Conservation (phyloP, 1,284 basidiomycete species). For the Apiotrichum gamsii region DNA sequence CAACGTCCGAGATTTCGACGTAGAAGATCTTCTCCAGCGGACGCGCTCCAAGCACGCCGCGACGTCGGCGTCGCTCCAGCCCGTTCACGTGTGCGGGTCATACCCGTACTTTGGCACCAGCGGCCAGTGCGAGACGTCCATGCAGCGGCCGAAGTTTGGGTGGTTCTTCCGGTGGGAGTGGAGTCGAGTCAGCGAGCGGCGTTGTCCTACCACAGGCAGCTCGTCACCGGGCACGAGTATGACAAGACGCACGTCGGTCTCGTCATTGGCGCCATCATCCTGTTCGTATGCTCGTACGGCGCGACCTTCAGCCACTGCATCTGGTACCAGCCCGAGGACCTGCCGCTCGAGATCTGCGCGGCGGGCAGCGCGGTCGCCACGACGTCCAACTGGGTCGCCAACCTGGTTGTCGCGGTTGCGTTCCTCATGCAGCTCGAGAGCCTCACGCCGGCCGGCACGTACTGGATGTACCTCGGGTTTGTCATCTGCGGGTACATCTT, state of each 20-base stretch:
- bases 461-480: constrained; percentile 23
- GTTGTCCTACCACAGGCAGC: too few species aligned
- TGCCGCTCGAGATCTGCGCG: constrained; percentile 36
- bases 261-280: constrained; percentile 34
- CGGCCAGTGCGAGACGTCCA: constrained; percentile 14
- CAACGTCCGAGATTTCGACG: constrained; percentile 10
- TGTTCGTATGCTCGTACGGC: constrained; percentile 38
- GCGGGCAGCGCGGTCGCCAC: constrained; percentile 23
- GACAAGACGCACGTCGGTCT: constrained; percentile 21
- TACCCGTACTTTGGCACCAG: constrained; percentile 15
- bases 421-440: constrained; percentile 21
- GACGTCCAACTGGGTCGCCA: constrained; percentile 20
- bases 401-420: constrained; percentile 23
- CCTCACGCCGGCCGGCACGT: constrained; percentile 17
- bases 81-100: constrained; percentile 3
- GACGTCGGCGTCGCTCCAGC: constrained; percentile 3
- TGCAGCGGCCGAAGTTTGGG: constrained; percentile 15
- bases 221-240: background rate
- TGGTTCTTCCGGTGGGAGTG: constrained; percentile 5
- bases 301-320: constrained; percentile 36
- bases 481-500: constrained; percentile 17
- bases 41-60: background rate
- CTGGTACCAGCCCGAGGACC: constrained; percentile 40
- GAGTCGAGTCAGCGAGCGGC: too few species aligned
- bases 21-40: constrained; percentile 13